Conservation (phyloP, 352 stramenopile species). For the Pythium myriotylum region DNA sequence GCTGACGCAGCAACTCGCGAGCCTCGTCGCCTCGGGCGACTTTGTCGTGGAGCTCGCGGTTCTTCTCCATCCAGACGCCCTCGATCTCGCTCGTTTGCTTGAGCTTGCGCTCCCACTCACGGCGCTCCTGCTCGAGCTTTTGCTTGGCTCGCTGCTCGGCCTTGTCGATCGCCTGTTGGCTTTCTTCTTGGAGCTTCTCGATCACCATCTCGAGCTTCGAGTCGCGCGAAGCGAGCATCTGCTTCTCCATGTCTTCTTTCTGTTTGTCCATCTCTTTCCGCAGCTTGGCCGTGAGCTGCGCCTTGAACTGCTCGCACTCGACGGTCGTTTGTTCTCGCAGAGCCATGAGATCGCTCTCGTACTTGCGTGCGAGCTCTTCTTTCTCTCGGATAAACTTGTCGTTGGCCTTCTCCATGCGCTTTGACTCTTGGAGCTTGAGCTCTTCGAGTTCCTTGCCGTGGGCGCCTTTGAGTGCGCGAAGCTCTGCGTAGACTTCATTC, state of each 20-base stretch:
- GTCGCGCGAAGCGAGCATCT: constrained; percentile 75
- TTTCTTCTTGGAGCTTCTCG: constrained; percentile 78
- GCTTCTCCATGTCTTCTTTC: constrained; percentile 61
- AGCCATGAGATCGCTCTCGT: constrained; percentile 53
- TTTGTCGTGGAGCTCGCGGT: constrained; percentile 75
- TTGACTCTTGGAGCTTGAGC: constrained; percentile 46
- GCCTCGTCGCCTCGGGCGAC: constrained; percentile 48
- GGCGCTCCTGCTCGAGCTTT: constrained; percentile 61
- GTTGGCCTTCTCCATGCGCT: constrained; percentile 36
- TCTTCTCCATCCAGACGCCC: constrained; percentile 86
- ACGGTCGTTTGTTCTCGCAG: constrained; percentile 58
- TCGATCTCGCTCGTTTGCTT: constrained; percentile 81
- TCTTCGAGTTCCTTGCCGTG: constrained; percentile 70
- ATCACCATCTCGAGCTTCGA: constrained; percentile 84
- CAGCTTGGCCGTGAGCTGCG: constrained; percentile 50
- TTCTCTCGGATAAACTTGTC: constrained; percentile 65
- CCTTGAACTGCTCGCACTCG: constrained; percentile 72
- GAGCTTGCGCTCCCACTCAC: constrained; percentile 73
- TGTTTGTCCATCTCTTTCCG: constrained; percentile 59
- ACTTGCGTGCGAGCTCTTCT: constrained; percentile 64
- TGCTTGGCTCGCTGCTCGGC: constrained; percentile 47
- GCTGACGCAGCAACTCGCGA: constrained; percentile 44
- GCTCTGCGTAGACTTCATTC: constrained; percentile 56
- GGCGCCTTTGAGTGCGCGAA: constrained; percentile 47
- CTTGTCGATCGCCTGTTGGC: constrained; percentile 50